Evolutionary conservation across 306 rosid genomes (phyloP), one percentile per base, ranked within the genome.

Genomic region (Mimosa bimucronata): DNA sequence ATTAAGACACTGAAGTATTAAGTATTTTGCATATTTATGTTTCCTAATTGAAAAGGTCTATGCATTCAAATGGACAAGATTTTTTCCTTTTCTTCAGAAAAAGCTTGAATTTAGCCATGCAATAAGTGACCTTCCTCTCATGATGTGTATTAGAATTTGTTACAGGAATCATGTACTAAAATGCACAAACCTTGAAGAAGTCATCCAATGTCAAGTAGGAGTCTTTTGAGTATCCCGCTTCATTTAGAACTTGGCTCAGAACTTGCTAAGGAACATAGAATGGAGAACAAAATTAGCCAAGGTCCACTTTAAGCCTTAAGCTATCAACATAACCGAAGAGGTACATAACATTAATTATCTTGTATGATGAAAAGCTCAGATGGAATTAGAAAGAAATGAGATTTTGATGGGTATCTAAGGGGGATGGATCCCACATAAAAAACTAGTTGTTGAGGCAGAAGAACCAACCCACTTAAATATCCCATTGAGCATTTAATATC

Each of bases 201-300:
- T 91, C 99, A 40, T 89, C 90, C 84, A 90, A 86, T 50, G 88
- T 83, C 76, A 95, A 89, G 85, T 81, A 84, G 45, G 93, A 87
- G 57, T 87, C 94, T 80, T 87, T 86, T 28, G 90, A 66, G 88
- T 91, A 93, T 50, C 99, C 99, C 11, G 93, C 91, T 86, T 95
- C 99, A 64, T 75, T 65, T 26, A 93, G 85, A 84, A 95, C 91
- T 79, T 83, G 89, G 82, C 75, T 80, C 81, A 95, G 87, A 26
- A 89, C 97, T 87, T 85, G 82, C 99, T 93, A 90, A 78, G 82
- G 69, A 80, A 52, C 65, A 75, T 75, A 86, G 44, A 79, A 58
- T 42, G 60, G 29, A 65, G 45, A 65, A 55, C n/a, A 82, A 70
- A 67, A 50, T 68, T 50, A 44, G 70, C 15, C 73, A 60, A 44